These are phyloP conservation scores for Phytophthora kernoviae DNA, from an alignment of 352 stramenopile species.

Conservation along the genomic window DNA sequence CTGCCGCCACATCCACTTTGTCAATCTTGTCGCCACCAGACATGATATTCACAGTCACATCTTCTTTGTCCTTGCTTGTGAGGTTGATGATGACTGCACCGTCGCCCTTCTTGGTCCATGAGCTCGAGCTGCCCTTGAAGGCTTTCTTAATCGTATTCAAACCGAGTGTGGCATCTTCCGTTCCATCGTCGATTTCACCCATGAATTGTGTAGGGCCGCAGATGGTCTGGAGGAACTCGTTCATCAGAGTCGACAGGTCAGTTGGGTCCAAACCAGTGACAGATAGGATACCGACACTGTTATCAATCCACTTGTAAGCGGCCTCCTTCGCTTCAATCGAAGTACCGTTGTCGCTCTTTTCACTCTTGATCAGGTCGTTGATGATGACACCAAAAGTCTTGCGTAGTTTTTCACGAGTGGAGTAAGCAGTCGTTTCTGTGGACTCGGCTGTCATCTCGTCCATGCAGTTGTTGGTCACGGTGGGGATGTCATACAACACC, in stretches of 20 bases:
- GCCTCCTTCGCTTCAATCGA: conserved; percentile 25
- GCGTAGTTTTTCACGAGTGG: conserved; percentile 37
- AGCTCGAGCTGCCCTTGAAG: conserved; percentile 31
- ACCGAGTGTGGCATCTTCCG: conserved; percentile 25
- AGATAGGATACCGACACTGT: conserved; percentile 34
- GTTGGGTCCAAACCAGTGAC: conserved; percentile 36
- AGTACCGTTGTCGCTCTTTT: conserved; percentile 19
- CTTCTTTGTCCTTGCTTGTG: conserved; percentile 11
- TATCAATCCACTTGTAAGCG: conserved; percentile 29
- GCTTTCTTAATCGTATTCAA: conserved; percentile 30
- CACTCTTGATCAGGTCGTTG: conserved; percentile 37
- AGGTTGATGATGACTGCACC: conserved; percentile 10
- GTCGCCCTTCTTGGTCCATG: conserved; percentile 26
- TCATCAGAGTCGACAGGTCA: conserved; percentile 31
- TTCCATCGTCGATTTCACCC: conserved; percentile 43
- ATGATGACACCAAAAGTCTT: conserved; percentile 42
- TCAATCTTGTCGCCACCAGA: conserved; percentile 12
- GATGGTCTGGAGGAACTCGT: conserved; percentile 49
- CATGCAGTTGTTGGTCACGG: conserved; percentile 32
- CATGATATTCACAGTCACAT: conserved; percentile 22
- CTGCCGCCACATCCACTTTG: conserved; percentile 10
- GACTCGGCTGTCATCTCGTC: conserved; percentile 7
- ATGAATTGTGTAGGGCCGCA: conserved; percentile 43
- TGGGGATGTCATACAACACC: conserved; percentile 44
- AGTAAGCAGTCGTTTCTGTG: too few relatives aligned